Evolutionary conservation across 2,329 filamentous ascomycete genomes (phyloP), one percentile per base, ranked within the genome.

Genomic region (Plectosphaerella sp.): DNA sequence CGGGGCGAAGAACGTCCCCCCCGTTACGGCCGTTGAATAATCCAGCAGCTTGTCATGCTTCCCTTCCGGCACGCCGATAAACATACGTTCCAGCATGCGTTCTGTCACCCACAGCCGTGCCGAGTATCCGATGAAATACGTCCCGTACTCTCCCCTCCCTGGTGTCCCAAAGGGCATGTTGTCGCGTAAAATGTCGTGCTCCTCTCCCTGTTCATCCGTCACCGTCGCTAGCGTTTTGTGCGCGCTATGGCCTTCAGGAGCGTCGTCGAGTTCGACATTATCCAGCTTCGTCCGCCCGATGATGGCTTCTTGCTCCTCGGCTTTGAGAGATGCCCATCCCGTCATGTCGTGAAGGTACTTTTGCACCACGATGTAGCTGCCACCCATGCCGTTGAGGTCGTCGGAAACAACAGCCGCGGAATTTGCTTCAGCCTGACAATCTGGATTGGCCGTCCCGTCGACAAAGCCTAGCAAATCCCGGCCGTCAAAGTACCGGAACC

Each of bases 151-250:
- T 0, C 70, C 72, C 0, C 68, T 61, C 0, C 71, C 75, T 0
- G 79, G 79, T 0, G 74, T 76, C 0, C 80, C 80, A 62, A 83
- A 83, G 0, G 80, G 80, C 80, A 83, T 83, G 55, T 83, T 84
- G 52, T 83, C 80, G 0, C 80, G 70, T 3, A 83, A 64, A 41
- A 83, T 80, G 36, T 71, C 73, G 55, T 78, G 66, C 61, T 83
- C 80, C 8, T 68, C 64, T 1, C 78, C 79, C 8, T 71, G 53
- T 4, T 76, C 73, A 52, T 79, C 76, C 45, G 76, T 72, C 37
- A 84, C 74, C 0, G 78, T 82, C 2, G 72, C 71, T 0, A 84
- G 73, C 5, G 73, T 74, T 63, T 83, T 84, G 59, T 82, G 79
- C 1, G 79, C 72, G 55, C 71, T 68, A 54, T 82, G 78, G 0